Evolutionary conservation across 2,329 filamentous ascomycete species (phyloP).

Genomic region (Neonectria faginata): DNA sequence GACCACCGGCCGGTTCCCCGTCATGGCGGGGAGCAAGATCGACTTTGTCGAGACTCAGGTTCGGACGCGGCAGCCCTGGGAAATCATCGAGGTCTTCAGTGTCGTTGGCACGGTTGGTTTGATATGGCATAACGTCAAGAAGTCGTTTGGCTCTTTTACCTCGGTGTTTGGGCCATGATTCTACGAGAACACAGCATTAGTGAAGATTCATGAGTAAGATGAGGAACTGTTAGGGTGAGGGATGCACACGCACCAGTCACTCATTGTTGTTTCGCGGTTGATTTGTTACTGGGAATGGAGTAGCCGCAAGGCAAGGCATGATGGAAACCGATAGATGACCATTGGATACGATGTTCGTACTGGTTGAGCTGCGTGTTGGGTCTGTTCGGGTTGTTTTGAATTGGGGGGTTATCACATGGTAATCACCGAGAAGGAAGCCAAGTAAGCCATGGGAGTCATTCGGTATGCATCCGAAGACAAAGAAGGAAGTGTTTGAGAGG

Average conservation of each 20-base stretch:
- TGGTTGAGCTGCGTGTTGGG: not conserved
- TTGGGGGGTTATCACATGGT: not conserved
- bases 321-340: conserved; percentile 6
- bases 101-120: conserved; percentile 60
- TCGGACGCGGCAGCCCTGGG: conserved; percentile 64
- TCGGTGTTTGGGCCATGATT: conserved; percentile 38
- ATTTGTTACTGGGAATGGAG: not conserved
- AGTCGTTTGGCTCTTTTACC: conserved; percentile 41
- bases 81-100: conserved; percentile 66
- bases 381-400: not conserved
- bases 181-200: conserved; percentile 5
- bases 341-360: conserved; percentile 11
- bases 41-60: conserved; percentile 70
- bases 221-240: conserved; percentile 15
- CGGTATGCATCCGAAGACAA: conserved; percentile 38
- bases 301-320: conserved; percentile 2
- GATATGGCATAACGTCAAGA: conserved; percentile 54
- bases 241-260: conserved; percentile 7
- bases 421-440: conserved; percentile 30
- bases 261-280: conserved; percentile 14
- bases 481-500: conserved; percentile 8
- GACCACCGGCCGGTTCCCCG: conserved; percentile 82
- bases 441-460: conserved; percentile 24
- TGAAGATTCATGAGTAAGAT: conserved; percentile 9
- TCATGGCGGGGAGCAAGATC: conserved; percentile 64